Percentiles rank a stretch among this genome's conserved stretches.
Evolutionary conservation across 2,329 filamentous ascomycete species (phyloP).

Genomic region (Ceratocystis ficicola): DNA sequence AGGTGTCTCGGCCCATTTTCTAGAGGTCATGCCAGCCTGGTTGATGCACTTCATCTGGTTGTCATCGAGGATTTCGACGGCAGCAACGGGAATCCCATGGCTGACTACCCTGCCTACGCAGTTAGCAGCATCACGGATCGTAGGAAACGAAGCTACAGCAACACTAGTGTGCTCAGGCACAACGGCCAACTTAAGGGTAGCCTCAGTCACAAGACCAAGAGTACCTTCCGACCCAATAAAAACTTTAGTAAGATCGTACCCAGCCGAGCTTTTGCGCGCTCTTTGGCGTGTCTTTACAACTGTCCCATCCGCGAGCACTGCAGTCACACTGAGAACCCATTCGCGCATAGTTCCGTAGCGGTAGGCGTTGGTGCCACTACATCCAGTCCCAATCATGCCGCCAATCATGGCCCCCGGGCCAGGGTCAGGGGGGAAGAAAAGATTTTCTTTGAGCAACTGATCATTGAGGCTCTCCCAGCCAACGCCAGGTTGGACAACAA

Average conservation of each 20-base stretch:
- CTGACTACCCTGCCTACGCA: slow-evolving; percentile 72
- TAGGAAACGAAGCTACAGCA: slow-evolving; percentile 52
- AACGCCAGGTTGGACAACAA: slow-evolving; percentile 66
- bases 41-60: slow-evolving; percentile 69
- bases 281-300: slow-evolving; percentile 80
- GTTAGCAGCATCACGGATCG: slow-evolving; percentile 58
- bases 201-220: slow-evolving; percentile 81
- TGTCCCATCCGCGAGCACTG: slow-evolving; percentile 82
- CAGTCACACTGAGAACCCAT: slow-evolving; percentile 78
- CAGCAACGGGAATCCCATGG: slow-evolving; percentile 71
- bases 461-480: slow-evolving; percentile 83
- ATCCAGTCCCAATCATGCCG: slow-evolving; percentile 67
- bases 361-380: slow-evolving; percentile 76
- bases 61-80: slow-evolving; percentile 87
- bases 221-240: slow-evolving; percentile 90
- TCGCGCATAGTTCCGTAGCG: slow-evolving; percentile 91
- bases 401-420: slow-evolving; percentile 88
- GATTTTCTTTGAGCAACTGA: slow-evolving; percentile 54
- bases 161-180: slow-evolving; percentile 69
- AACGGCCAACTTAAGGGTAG: slow-evolving; percentile 73
- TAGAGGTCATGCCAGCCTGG: slow-evolving; percentile 51
- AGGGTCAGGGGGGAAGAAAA: slow-evolving; percentile 88
- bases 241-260: slow-evolving; percentile 80
- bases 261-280: slow-evolving; percentile 78
- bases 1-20: slow-evolving; percentile 57